phyloP scores from a whole-genome alignment of 2,329 filamentous ascomycete genomes.

The Aureobasidium uvarum region DNA sequence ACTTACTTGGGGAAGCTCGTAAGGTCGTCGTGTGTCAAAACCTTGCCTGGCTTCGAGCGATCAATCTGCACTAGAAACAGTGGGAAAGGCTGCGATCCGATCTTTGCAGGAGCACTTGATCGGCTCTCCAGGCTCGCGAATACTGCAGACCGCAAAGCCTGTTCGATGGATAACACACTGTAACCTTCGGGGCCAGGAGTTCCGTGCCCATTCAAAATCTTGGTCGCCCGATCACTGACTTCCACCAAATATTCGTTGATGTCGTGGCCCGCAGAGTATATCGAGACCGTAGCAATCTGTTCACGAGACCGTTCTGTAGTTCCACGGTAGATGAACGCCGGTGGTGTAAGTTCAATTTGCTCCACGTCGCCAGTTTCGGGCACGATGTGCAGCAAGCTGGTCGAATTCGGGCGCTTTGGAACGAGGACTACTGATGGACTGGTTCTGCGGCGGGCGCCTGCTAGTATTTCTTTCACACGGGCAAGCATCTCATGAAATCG shows the following conservation, averaged over 20 bases:
- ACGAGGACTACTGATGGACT: conserved; percentile 5
- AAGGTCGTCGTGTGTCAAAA: background rate
- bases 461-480: background rate
- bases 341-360: background rate
- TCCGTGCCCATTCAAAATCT: background rate
- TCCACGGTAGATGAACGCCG: background rate
- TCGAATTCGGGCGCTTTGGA: background rate
- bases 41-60: conserved; percentile 4
- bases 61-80: conserved; percentile 7
- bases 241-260: background rate
- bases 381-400: conserved; percentile 7
- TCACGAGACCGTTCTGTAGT: background rate
- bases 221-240: background rate
- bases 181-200: background rate
- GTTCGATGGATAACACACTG: background rate
- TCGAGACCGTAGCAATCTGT: conserved; percentile 6
- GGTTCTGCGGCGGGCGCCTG: background rate
- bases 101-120: background rate
- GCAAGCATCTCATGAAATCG: background rate
- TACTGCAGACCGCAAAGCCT: conserved; percentile 12
- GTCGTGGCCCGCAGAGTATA: background rate
- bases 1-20: conserved; percentile 8
- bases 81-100: background rate
- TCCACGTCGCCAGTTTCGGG: conserved; percentile 8
- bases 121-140: conserved; percentile 1